Evolutionary conservation across 2,329 filamentous ascomycete genomes (phyloP), one percentile per base, ranked within the genome.

Genomic region (Botrytis porri): DNA sequence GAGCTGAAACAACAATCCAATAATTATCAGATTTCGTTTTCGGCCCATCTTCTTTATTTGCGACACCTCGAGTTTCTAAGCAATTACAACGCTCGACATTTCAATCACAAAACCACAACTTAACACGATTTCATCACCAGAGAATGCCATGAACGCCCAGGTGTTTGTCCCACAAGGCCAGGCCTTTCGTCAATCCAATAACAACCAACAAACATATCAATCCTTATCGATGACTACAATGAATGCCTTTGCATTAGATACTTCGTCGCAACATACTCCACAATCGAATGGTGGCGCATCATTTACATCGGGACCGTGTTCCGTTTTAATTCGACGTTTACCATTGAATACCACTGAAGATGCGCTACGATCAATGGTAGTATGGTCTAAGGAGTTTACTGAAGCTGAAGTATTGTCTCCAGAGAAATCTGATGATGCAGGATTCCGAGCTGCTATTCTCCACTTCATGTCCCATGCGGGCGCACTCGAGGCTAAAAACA

Each of bases 351-450:
- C 85, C 4, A 85, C 85, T 1, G 85, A 88, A 69, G 85, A 89
- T 69, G 84, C 84, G 37, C 77, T 90, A 69, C 83, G 85, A 64
- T 80, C 88, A 43, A 89, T 90, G 87, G 83, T 88, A 48, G 83
- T 88, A 60, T 89, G 87, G 81, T 88, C 86, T 69, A 84, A 89
- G 76, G 87, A 89, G 54, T 81, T 89, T 20, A 79, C 84, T 54
- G 83, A 84, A 62, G 83, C 87, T 29, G 84, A 89, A 76, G 81
- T 90, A 39, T 80, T 89, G 6, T 82, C 86, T 1, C 75, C 82
- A 37, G 85, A 88, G 37, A 81, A 84, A 72, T 85, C 86, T 9
- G 83, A 85, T 51, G 87, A 89, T 75, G 77, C 82, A 5, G 84
- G 84, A 35, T 87, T 85, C 75, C 83, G 83, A 67, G 85, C 86